Conservation (phyloP, 768 basidiomycete species). For the Russula foetens region DNA sequence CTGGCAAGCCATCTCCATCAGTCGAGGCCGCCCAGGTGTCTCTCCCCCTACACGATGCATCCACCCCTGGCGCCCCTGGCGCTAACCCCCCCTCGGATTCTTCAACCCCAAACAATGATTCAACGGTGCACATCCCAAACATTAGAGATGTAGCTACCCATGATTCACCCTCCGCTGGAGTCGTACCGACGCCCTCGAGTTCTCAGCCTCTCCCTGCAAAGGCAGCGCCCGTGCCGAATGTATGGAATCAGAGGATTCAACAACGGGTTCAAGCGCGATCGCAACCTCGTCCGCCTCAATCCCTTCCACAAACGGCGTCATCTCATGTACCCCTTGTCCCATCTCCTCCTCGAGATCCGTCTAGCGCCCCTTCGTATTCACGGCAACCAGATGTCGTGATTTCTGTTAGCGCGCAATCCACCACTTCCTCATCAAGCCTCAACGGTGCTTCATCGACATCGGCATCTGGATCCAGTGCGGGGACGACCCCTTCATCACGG, state of each 20-base stretch:
- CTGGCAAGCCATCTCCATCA: background rate
- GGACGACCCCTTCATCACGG: slow-evolving; percentile 40
- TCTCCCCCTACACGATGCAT: slow-evolving; percentile 7
- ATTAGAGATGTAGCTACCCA: background rate
- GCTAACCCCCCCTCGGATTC: background rate
- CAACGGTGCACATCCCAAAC: background rate
- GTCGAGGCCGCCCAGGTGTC: slow-evolving; percentile 3
- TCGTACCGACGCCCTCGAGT: slow-evolving; percentile 1
- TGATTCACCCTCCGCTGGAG: slow-evolving; percentile 3
- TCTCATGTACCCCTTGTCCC: background rate
- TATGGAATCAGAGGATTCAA: slow-evolving; percentile 38
- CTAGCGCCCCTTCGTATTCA: background rate
- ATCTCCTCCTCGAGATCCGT: background rate
- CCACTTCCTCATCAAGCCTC: background rate
- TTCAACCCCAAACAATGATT: background rate
- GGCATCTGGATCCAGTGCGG: slow-evolving; percentile 11
- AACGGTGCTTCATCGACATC: slow-evolving; percentile 11
- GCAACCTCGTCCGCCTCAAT: slow-evolving; percentile 19
- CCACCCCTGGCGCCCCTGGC: background rate
- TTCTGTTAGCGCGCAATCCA: background rate
- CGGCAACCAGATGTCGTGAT: background rate
- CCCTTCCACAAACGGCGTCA: slow-evolving; percentile 7
- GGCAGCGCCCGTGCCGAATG: slow-evolving; percentile 28
- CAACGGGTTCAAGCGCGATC: slow-evolving; percentile 30
- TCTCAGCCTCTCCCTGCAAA: slow-evolving; percentile 18